phyloP scores from a whole-genome alignment of 2,329 filamentous ascomycete species.

The Phoma herbarum region DNA sequence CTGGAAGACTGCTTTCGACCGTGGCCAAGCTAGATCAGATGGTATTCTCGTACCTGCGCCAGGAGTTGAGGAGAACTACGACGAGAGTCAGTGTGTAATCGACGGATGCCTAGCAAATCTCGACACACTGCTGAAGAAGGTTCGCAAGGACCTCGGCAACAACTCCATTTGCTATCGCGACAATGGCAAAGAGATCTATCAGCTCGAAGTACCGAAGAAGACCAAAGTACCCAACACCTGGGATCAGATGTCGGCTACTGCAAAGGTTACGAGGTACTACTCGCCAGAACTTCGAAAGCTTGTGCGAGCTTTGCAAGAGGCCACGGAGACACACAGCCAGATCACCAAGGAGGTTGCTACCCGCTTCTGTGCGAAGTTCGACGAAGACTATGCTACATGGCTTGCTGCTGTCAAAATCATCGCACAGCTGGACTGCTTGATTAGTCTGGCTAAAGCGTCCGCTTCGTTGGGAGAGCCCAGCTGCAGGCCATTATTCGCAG shows the following conservation, averaged over 20 bases:
- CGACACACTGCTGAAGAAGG: conserved; percentile 73
- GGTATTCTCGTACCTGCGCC: conserved; percentile 85
- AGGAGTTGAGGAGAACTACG: conserved; percentile 92
- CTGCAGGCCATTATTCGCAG: conserved; percentile 87
- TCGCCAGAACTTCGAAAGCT: conserved; percentile 82
- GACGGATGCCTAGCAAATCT: conserved; percentile 78
- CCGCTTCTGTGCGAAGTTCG: conserved; percentile 87
- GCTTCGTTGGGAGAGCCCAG: conserved; percentile 83
- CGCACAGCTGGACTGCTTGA: conserved; percentile 91
- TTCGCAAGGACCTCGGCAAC: conserved; percentile 77
- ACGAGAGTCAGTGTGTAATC: conserved; percentile 80
- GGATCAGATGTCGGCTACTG: conserved; percentile 96
- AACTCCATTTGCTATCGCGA: conserved; percentile 68
- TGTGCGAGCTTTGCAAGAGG: conserved; percentile 89
- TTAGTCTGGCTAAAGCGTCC: conserved; percentile 91
- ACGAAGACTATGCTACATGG: conserved; percentile 86
- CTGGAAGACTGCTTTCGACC: conserved; percentile 94
- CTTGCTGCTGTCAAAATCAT: conserved; percentile 88
- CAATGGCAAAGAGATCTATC: conserved; percentile 96
- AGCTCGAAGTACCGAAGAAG: conserved; percentile 87
- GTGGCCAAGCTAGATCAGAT: conserved; percentile 76
- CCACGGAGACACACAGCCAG: conserved; percentile 91
- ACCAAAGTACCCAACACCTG: conserved; percentile 87
- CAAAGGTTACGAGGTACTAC: conserved; percentile 92
- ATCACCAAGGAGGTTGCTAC: conserved; percentile 86